Base-by-base conservation (phyloP, 805 yeast species). In the Yueomyces sp. region DNA sequence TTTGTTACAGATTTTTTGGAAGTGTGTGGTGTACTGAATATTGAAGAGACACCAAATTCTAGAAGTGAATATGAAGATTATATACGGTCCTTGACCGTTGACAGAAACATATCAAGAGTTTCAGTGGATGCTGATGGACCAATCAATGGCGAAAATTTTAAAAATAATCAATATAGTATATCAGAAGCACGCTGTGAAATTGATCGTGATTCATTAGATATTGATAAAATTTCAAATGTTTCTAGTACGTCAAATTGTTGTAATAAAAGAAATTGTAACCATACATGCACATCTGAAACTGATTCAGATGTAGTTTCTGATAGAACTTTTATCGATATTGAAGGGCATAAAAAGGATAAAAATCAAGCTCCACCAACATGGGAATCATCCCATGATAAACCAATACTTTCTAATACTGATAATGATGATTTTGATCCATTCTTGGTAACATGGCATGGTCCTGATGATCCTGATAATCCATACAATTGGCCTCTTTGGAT, bases 391-490 rank as follows among this genome's bases (percentile, higher is more conserved):
- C 26, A 3, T 26, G 3, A 36, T 6, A 36, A 36, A 26, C n/a
- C 26, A 26, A 19, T 6, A 26, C 6, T 5, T 19, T 19, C 19
- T 19, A 19, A 19, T 19, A 19, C 19, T 19, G 19, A 19, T 19
- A 47, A 55, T 26, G 33, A 30, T 6, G 9, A 30, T 30, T 30
- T 30, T 30, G 68, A 62, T 31, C 52, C 51, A 3, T 52, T 49
- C 40, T 40, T 52, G 27, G 53, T 52, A 5, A 50, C 47, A n/a
- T 52, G 47, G 48, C 41, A 44, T 12, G 52, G 52, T 5, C 49
- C 51, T 4, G 70, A 69, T 42, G 82, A 76, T 50, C 74, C 77
- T 1, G 75, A 70, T 45, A 60, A 73, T 49, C 83, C 84, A 1
- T 54, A 59, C 19, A 76, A 74, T 52, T 77, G 83, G 83, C 63